Percentiles rank a stretch among this genome's conserved stretches.
phyloP scores from a whole-genome alignment of 176 grass and related monocot genomes.

The Echinochloa phyllopogon region DNA sequence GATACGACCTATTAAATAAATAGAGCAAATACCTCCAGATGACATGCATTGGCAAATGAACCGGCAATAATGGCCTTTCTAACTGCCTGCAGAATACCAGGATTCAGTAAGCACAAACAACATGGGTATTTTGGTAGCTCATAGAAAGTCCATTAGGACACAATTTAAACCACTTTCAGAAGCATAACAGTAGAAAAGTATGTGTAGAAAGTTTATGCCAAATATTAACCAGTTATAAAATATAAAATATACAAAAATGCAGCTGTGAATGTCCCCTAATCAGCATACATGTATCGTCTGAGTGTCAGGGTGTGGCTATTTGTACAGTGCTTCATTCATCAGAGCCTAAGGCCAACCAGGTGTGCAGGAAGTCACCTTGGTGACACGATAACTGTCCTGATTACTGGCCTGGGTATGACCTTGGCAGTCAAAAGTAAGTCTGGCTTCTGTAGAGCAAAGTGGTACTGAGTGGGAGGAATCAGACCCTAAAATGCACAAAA shows the following conservation, averaged over 20 bases:
- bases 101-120: constrained; percentile 14
- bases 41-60: constrained; percentile 89
- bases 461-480: background rate
- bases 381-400: background rate
- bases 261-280: background rate
- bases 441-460: background rate
- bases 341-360: background rate
- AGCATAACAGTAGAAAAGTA: background rate
- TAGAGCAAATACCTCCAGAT: constrained; percentile 69
- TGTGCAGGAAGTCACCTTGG: background rate
- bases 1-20: constrained; percentile 5
- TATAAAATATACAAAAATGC: background rate
- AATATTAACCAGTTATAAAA: constrained; percentile 8
- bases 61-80: constrained; percentile 89
- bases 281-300: background rate
- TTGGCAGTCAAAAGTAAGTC: background rate
- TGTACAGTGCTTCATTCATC: background rate
- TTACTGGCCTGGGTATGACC: background rate
- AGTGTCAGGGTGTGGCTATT: background rate
- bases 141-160: constrained; percentile 9
- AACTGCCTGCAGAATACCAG: constrained; percentile 63
- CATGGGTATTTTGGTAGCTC: background rate
- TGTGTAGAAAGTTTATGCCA: background rate
- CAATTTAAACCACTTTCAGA: constrained; percentile 27
- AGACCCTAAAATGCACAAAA: background rate